Conservation (phyloP, 352 stramenopile genomes). For the Phytopythium cucurbitacearum region DNA sequence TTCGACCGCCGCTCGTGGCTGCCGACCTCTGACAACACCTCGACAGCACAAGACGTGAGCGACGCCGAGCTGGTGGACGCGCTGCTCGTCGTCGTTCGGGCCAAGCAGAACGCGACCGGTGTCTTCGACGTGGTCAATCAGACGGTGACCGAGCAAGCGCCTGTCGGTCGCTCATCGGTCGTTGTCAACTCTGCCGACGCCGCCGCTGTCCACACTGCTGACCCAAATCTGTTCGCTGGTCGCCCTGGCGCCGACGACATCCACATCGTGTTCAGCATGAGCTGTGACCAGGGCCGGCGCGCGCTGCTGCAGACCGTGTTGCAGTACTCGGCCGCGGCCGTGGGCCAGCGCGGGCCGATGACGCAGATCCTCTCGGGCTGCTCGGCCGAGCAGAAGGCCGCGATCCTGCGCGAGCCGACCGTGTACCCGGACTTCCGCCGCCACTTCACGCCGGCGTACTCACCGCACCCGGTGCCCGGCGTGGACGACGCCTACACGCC, state of each 20-base stretch:
- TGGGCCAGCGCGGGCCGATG: conserved; percentile 38
- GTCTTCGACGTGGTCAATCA: background rate
- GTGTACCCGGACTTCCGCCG: conserved; percentile 53
- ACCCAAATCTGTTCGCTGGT: background rate
- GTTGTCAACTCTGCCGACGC: background rate
- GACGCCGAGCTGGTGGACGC: conserved; percentile 3
- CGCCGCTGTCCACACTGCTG: background rate
- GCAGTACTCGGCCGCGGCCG: conserved; percentile 35
- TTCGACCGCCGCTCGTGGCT: too few species aligned
- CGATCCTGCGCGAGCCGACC: conserved; percentile 24
- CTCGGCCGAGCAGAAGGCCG: conserved; percentile 17
- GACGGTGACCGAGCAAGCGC: background rate
- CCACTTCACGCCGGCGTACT: conserved; percentile 48
- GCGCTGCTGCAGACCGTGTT: conserved; percentile 35
- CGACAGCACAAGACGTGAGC: background rate
- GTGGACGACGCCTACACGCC: conserved; percentile 41
- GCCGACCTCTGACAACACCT: too few species aligned
- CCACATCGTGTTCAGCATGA: conserved; percentile 56
- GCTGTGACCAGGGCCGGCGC: conserved; percentile 34
- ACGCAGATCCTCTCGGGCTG: conserved; percentile 52
- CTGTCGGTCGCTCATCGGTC: background rate
- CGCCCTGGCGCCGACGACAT: conserved; percentile 20
- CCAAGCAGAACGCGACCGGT: background rate
- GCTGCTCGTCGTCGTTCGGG: background rate
- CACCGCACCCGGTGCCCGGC: conserved; percentile 26